Base-by-base conservation (phyloP, 192 early-diverging fungal genomes). In the Rhizophagus clarus region DNA sequence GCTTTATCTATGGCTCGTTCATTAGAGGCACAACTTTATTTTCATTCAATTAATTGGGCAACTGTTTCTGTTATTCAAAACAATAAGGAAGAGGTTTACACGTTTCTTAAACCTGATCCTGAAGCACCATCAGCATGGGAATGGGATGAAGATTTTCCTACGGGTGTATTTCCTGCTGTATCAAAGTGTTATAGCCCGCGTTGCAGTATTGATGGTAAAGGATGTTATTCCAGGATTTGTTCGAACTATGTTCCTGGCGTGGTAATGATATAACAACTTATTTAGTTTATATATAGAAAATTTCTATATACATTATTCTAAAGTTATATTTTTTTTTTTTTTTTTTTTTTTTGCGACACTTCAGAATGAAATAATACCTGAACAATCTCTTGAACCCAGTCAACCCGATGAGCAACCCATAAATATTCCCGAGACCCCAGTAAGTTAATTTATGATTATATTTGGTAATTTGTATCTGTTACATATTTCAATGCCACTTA, bases 101-200 rank as follows among this genome's bases (percentile, higher is more conserved):
- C 49, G n/a, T 79, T 79, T 26, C 68, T 79, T 37, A 79, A 71
- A 37, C 45, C 47, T 20, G 64, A 71, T 42, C 67, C 49, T 40
- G 49, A n/a, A 22, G 70, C 77, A 28, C 77, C 45, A 4, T 34
- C 66, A 7, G 11, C 29, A 15, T 49, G 14, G 22, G 77, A 79
- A 42, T 79, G 42, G 49, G 77, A 79, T 71, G 77, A 79, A 79
- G 77, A 79, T 71, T 79, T 79, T 72, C 77, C 77, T 15, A 79
- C 77, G 0, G 77, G 77, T 34, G 77, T 79, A 24, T 79, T 79
- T 71, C 77, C 77, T 37, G 71, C 20, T 61, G 49, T 79, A 37
- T 45, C 47, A 61, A 79, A 79, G 61, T 79, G 77, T 31, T 79
- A 79, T 56, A 79, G 77, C 28, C 77, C 77, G 34, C 49, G 66